phyloP scores from a whole-genome alignment of 176 grass and related monocot species.

The Dendrocalamus sinicus region DNA sequence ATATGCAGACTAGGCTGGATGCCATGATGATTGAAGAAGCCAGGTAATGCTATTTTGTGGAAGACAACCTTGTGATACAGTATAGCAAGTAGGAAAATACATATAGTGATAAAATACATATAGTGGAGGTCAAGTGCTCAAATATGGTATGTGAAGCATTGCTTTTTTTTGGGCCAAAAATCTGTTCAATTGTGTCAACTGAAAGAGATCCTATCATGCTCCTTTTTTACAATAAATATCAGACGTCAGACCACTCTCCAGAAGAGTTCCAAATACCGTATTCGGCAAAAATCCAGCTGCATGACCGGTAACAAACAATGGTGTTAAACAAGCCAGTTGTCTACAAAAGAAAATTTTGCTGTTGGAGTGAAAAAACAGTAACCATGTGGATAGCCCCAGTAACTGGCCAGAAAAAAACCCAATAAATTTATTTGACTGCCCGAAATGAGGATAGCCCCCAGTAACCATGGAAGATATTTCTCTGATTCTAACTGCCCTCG shows the following conservation, averaged over 20 bases:
- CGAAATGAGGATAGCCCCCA: background rate
- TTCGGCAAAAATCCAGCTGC: background rate
- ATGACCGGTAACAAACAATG: background rate
- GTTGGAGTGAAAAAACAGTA: background rate
- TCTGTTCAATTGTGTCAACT: background rate
- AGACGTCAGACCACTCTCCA: background rate
- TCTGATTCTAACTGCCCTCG: background rate
- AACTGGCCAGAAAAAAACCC: background rate
- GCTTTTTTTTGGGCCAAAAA: background rate
- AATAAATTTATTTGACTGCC: background rate
- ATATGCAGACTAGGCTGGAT: background rate
- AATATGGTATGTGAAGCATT: background rate
- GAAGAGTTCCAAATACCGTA: background rate
- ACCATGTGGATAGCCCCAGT: background rate
- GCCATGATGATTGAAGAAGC: background rate
- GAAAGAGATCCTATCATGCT: background rate
- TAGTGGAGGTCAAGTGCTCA: background rate
- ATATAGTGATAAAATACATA: background rate
- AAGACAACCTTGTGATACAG: background rate
- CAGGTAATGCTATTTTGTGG: background rate
- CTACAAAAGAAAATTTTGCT: background rate
- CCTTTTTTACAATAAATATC: background rate
- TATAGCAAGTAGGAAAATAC: background rate
- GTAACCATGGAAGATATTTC: background rate
- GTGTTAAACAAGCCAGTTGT: background rate